These are phyloP conservation scores for Trichoderma atrobrunneum DNA, from an alignment of 2,329 filamentous ascomycete genomes.

Conservation along the genomic window DNA sequence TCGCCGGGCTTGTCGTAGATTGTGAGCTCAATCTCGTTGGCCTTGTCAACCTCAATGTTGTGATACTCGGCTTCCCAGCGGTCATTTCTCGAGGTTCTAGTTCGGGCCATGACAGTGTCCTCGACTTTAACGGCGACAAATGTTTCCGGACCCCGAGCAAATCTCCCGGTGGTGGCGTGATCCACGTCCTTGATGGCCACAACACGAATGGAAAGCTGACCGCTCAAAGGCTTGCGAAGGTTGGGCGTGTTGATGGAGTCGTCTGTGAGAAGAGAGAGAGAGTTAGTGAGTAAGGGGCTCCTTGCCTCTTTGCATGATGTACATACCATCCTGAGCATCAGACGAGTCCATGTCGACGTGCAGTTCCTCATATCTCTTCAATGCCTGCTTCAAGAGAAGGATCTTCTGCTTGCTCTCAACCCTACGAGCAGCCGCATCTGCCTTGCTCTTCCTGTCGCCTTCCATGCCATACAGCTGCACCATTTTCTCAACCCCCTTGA, in stretches of 20 bases:
- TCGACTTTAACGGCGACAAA: slow-evolving; percentile 97
- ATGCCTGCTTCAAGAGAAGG: slow-evolving; percentile 86
- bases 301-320: not conserved
- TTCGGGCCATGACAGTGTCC: slow-evolving; percentile 85
- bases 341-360: slow-evolving; percentile 86
- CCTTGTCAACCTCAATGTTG: slow-evolving; percentile 93
- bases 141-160: slow-evolving; percentile 88
- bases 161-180: slow-evolving; percentile 79
- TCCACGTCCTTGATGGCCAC: slow-evolving; percentile 91
- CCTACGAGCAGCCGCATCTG: slow-evolving; percentile 83
- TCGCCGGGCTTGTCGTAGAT: slow-evolving; percentile 95
- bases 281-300: not conserved
- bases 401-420: slow-evolving; percentile 99
- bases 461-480: slow-evolving; percentile 96
- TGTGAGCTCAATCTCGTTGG: slow-evolving; percentile 95
- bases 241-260: slow-evolving; percentile 96
- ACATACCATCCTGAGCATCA: slow-evolving; percentile 76
- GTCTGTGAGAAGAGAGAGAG: slow-evolving; percentile 52
- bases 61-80: slow-evolving; percentile 90
- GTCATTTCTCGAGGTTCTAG: slow-evolving; percentile 79
- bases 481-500: slow-evolving; percentile 99
- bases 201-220: slow-evolving; percentile 81
- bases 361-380: slow-evolving; percentile 95
- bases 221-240: slow-evolving; percentile 91
- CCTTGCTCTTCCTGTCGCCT: slow-evolving; percentile 91